These are phyloP conservation scores for Pythium coloratum DNA, from an alignment of 352 stramenopile species.

Conservation along the genomic window DNA sequence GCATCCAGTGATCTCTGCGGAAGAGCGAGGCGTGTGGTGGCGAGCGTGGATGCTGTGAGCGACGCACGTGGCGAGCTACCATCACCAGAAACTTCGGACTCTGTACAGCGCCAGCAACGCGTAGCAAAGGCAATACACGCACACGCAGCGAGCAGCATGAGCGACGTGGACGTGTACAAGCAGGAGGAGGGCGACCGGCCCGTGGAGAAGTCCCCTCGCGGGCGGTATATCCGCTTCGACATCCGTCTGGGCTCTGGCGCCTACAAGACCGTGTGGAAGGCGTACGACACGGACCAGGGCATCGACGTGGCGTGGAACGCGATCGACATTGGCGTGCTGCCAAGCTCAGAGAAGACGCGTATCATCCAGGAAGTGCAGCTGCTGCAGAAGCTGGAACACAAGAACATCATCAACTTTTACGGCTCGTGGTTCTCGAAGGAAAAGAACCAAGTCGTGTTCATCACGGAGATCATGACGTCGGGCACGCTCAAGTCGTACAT, in stretches of 20 bases:
- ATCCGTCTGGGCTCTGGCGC: constrained; percentile 79
- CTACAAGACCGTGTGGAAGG: constrained; percentile 93
- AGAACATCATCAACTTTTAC: constrained; percentile 99
- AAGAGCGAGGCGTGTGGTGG: background rate
- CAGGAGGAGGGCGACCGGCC: constrained; percentile 71
- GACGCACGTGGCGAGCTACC: background rate
- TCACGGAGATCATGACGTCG: constrained; percentile 98
- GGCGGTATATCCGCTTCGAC: constrained; percentile 85
- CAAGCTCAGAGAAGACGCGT: constrained; percentile 91
- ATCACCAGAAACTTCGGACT: background rate
- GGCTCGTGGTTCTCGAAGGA: constrained; percentile 98
- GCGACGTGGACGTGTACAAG: constrained; percentile 72
- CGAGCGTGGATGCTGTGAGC: background rate
- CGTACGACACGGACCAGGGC: constrained; percentile 98
- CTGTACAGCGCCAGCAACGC: background rate
- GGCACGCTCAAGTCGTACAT: constrained; percentile 96
- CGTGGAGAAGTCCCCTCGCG: constrained; percentile 77
- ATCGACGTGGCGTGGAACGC: constrained; percentile 99
- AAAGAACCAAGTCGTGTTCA: constrained; percentile 98
- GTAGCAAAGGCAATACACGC: background rate
- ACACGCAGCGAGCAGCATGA: constrained; percentile 34
- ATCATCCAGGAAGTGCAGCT: constrained; percentile 98
- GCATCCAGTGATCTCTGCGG: background rate
- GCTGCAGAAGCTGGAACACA: constrained; percentile 96
- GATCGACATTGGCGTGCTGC: constrained; percentile 96